A percentile compares a stretch with the other conserved stretches of the same genome.
Conservation (phyloP, 2,329 filamentous ascomycete species). For the Emericellopsis atlantica region DNA sequence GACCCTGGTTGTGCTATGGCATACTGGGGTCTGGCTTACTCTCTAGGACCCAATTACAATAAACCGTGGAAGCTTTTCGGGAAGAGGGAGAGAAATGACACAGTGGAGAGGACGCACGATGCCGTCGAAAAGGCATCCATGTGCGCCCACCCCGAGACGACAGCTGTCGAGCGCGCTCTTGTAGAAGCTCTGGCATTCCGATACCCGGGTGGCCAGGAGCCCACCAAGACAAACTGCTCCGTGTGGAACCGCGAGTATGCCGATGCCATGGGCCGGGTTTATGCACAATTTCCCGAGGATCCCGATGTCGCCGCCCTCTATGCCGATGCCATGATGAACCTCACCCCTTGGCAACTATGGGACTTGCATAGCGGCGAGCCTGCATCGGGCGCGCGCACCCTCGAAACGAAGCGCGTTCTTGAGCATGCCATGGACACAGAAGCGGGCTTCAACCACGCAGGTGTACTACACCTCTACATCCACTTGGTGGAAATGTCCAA, state of each 20-base stretch:
- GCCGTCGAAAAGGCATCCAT: constrained; percentile 14
- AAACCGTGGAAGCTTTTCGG: constrained; percentile 68
- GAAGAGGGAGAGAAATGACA: constrained; percentile 38
- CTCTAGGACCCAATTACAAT: constrained; percentile 63
- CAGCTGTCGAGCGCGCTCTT: constrained; percentile 44
- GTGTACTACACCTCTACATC: constrained; percentile 63
- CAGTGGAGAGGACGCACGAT: constrained; percentile 23
- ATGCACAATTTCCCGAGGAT: constrained; percentile 23
- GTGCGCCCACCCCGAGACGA: constrained; percentile 4
- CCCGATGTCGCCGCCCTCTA: constrained; percentile 22
- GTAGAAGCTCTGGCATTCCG: constrained; percentile 48
- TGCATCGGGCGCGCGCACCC: constrained; percentile 6
- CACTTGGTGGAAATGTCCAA: constrained; percentile 69
- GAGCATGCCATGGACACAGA: constrained; percentile 5
- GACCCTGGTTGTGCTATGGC: constrained; percentile 49
- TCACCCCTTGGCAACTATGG: constrained; percentile 32
- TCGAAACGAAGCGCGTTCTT: constrained; percentile 8
- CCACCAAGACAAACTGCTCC: constrained; percentile 30
- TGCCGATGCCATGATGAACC: constrained; percentile 32
- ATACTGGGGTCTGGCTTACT: constrained; percentile 59
- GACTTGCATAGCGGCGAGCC: constrained; percentile 16
- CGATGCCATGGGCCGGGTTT: constrained; percentile 24
- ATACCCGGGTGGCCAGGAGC: constrained; percentile 38
- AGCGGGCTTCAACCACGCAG: constrained; percentile 42
- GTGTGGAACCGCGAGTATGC: constrained; percentile 21